Percentiles rank a stretch among this genome's conserved stretches.
Conservation (phyloP, 2,329 filamentous ascomycete genomes). For the Huntiella bhutanensis region DNA sequence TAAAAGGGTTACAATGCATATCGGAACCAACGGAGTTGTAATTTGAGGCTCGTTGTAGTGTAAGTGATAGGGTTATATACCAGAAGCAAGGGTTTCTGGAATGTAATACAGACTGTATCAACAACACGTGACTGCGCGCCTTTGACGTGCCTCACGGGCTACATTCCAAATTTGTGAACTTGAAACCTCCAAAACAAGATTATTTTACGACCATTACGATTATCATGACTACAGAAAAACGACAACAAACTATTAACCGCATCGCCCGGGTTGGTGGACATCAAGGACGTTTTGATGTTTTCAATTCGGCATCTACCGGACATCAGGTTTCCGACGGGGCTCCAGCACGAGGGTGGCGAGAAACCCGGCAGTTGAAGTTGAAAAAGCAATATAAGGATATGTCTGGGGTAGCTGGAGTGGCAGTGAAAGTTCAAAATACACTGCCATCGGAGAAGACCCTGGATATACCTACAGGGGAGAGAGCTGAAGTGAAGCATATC, state of each 20-base stretch:
- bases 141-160: slow-evolving; percentile 13
- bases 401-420: slow-evolving; percentile 33
- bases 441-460: slow-evolving; percentile 9
- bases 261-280: slow-evolving; percentile 21
- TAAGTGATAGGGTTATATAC: neutral
- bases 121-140: slow-evolving; percentile 11
- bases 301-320: slow-evolving; percentile 56
- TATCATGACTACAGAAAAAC: slow-evolving; percentile 2
- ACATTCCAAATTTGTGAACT: neutral
- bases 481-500: slow-evolving; percentile 23
- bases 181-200: too few relatives aligned
- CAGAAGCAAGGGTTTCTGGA: neutral
- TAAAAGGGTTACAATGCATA: too few relatives aligned
- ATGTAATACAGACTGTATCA: neutral
- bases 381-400: slow-evolving; percentile 45
- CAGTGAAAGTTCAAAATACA: slow-evolving; percentile 42
- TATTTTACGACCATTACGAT: too few relatives aligned
- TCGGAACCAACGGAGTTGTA: neutral
- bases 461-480: too few relatives aligned
- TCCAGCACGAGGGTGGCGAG: slow-evolving; percentile 49
- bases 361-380: slow-evolving; percentile 50
- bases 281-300: slow-evolving; percentile 39
- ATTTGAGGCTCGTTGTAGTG: neutral
- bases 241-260: slow-evolving; percentile 6
- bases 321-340: slow-evolving; percentile 59